Evolutionary conservation across 2,329 filamentous ascomycete species (phyloP).

Genomic region (Ophiostoma perfectum): DNA sequence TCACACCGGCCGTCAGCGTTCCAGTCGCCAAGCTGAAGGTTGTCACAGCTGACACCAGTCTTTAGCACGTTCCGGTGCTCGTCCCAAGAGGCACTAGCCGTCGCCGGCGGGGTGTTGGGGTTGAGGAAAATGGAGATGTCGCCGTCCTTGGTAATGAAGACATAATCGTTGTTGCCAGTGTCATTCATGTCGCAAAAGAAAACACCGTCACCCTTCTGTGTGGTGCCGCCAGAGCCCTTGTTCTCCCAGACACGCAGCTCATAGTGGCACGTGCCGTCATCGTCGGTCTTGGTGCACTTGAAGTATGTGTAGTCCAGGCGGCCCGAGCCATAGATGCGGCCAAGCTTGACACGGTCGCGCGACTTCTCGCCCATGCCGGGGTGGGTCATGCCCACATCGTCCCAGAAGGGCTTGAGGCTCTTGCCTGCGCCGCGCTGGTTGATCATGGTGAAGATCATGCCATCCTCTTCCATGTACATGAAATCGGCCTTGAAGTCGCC

Average conservation of each 20-base stretch:
- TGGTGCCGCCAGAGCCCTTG: slow-evolving; percentile 28
- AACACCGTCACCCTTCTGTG: slow-evolving; percentile 29
- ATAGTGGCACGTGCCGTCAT: slow-evolving; percentile 29
- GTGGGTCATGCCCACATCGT: background rate
- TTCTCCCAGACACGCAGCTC: slow-evolving; percentile 26
- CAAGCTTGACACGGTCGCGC: background rate
- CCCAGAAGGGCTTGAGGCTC: slow-evolving; percentile 12
- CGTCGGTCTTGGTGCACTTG: slow-evolving; percentile 24
- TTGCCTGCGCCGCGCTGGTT: slow-evolving; percentile 7
- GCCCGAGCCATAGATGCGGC: background rate
- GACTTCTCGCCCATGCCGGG: background rate
- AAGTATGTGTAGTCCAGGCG: slow-evolving; percentile 16
- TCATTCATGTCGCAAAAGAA: slow-evolving; percentile 20
- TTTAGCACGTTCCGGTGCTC: background rate
- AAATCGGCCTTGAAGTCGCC: slow-evolving; percentile 16
- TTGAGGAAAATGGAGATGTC: background rate
- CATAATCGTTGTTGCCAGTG: slow-evolving; percentile 24
- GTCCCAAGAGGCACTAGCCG: background rate
- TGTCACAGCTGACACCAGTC: background rate
- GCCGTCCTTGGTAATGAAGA: slow-evolving; percentile 25
- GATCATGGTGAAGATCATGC: background rate
- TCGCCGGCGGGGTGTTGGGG: background rate
- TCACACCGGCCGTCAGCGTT: background rate
- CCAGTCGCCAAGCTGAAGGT: background rate
- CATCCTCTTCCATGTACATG: background rate